A percentile compares a stretch with the other conserved stretches of the same genome.
Conservation (phyloP, 495 filamentous ascomycete genomes). For the Elaphomyces granulatus region DNA sequence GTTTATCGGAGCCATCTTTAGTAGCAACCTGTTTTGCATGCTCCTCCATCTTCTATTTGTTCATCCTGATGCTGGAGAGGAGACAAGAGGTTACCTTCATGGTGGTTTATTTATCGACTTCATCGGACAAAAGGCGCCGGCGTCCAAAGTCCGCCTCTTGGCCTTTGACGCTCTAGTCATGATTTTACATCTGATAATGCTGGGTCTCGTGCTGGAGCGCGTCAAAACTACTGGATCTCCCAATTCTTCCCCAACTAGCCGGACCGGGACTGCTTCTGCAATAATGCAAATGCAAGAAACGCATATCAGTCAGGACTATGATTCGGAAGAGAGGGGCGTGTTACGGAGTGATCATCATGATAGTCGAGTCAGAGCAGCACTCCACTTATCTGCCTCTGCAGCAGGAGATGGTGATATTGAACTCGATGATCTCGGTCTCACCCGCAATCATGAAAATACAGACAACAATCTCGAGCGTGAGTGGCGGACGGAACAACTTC, state of each 20-base stretch:
- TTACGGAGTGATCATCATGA: conserved; percentile 34
- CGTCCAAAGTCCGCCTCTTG: conserved; percentile 48
- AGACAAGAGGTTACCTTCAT: conserved; percentile 66
- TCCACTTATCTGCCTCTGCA: background rate
- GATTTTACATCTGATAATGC: conserved; percentile 55
- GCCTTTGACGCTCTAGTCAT: conserved; percentile 51
- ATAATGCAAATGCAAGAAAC: conserved; percentile 4
- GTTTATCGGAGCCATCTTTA: conserved; percentile 54
- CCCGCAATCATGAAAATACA: conserved; percentile 10
- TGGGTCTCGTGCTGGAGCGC: conserved; percentile 56
- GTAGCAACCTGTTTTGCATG: conserved; percentile 57
- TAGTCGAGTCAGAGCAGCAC: conserved; percentile 6
- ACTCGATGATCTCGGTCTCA: conserved; percentile 10
- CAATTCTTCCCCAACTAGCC: conserved; percentile 8
- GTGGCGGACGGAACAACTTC: conserved; percentile 30
- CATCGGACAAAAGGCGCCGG: conserved; percentile 67
- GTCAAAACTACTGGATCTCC: conserved; percentile 32
- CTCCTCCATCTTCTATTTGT: conserved; percentile 51
- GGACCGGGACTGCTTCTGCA: conserved; percentile 9
- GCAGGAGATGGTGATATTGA: conserved; percentile 10
- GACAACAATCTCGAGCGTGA: conserved; percentile 13
- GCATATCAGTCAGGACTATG: conserved; percentile 45
- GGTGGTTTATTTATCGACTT: conserved; percentile 79
- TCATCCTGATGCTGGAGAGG: conserved; percentile 54
- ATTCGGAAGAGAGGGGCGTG: conserved; percentile 71